Conservation (phyloP, 176 grass and related monocot genomes). For the sorghum (Sorghum bicolor) region DNA sequence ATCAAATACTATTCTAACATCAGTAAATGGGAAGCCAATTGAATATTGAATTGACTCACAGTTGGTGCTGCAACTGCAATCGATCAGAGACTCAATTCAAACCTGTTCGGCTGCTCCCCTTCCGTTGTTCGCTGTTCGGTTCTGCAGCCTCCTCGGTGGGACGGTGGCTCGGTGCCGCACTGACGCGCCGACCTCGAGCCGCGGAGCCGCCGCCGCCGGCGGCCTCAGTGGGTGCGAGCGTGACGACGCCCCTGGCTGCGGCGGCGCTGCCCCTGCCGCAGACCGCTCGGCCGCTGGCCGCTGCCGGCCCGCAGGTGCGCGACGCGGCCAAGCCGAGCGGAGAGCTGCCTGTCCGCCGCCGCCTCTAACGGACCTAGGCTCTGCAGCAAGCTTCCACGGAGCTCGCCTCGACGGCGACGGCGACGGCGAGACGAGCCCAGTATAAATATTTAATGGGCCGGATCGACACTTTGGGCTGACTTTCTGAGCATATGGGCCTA, state of each 20-base stretch:
- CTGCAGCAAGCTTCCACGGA: background rate
- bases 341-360: background rate
- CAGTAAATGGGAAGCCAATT: background rate
- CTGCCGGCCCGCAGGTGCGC: background rate
- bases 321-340: background rate
- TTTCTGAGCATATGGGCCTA: background rate
- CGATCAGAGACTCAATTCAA: background rate
- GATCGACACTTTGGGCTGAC: background rate
- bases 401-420: background rate
- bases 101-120: background rate
- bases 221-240: background rate
- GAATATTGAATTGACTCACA: background rate
- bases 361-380: background rate
- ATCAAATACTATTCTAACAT: background rate
- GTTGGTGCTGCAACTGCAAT: background rate
- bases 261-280: background rate
- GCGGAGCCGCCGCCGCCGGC: too few species aligned
- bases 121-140: background rate
- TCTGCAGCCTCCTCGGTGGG: background rate
- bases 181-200: background rate
- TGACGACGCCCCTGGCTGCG: background rate
- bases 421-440: background rate
- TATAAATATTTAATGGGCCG: background rate
- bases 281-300: background rate
- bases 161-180: background rate